Conservation (phyloP, 192 early-diverging fungal genomes). For the Coemansia pectinata region DNA sequence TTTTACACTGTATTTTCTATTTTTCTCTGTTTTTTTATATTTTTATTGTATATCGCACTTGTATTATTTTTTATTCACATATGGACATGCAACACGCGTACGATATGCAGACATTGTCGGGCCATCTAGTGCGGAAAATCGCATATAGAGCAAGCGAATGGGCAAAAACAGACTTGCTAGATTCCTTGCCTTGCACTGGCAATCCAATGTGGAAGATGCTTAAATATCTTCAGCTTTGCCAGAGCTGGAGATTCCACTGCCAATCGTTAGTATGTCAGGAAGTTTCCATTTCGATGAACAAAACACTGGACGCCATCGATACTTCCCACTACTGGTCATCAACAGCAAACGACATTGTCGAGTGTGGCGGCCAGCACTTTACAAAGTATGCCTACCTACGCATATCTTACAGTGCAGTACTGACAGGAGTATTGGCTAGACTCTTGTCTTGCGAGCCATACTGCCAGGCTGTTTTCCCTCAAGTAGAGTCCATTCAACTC, state of each 20-base stretch:
- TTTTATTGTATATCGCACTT: background rate
- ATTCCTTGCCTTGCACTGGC: conserved; percentile 1
- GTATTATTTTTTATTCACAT: background rate
- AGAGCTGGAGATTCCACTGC: conserved; percentile 24
- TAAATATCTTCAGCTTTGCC: conserved; percentile 20
- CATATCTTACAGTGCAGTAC: conserved; percentile 9
- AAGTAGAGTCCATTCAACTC: background rate
- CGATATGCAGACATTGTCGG: conserved; percentile 15
- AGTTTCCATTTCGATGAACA: conserved; percentile 6
- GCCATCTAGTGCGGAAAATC: conserved; percentile 17
- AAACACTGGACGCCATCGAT: conserved; percentile 2
- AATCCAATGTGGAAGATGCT: conserved; percentile 33
- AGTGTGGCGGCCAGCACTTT: conserved; percentile 4
- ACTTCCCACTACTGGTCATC: conserved; percentile 17
- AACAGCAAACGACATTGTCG: background rate
- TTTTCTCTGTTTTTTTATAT: background rate
- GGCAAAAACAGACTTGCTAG: conserved; percentile 2
- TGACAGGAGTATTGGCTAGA: conserved; percentile 1
- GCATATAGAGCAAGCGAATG: conserved; percentile 16
- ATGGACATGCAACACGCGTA: background rate
- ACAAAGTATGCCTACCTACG: conserved; percentile 15
- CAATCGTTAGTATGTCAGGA: conserved; percentile 22
- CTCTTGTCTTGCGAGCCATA: background rate
- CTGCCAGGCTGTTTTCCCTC: background rate
- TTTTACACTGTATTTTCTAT: background rate